Percentiles rank a stretch among this genome's conserved stretches.
Evolutionary conservation across 2,329 filamentous ascomycete species (phyloP).

Genomic region (Fusarium illudens): DNA sequence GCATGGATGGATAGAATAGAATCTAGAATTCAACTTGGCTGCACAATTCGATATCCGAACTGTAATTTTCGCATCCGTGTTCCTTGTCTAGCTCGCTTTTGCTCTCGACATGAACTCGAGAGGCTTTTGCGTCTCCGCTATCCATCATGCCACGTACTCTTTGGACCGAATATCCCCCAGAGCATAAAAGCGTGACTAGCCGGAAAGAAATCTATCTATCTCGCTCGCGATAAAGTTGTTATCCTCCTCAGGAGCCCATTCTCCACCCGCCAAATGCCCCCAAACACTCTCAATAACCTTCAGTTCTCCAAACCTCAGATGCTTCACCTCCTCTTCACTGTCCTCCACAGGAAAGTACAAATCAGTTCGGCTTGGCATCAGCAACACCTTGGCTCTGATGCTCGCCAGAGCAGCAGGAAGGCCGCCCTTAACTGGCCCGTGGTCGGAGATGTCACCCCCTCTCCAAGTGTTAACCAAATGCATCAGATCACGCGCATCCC

Average conservation of each 20-base stretch:
- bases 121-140: not conserved
- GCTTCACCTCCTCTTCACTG: not conserved
- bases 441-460: not conserved
- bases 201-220: not conserved
- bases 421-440: not conserved
- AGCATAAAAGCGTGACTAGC: not conserved
- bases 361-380: not conserved
- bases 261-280: not conserved
- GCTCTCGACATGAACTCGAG: not conserved
- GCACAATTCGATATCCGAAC: no score
- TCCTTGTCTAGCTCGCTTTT: no score
- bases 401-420: not conserved
- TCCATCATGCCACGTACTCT: not conserved
- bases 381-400: not conserved
- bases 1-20: constrained; percentile 13
- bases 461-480: not conserved
- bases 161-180: not conserved
- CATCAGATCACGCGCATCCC: not conserved
- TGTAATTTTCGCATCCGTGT: no score
- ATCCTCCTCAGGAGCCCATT: not conserved
- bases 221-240: not conserved
- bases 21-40: accelerated
- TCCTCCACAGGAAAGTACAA: not conserved
- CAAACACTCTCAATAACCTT: not conserved
- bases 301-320: not conserved